Evolutionary conservation across 129 eudicot genomes (phyloP).

Genomic region (Ambrosia artemisiifolia): DNA sequence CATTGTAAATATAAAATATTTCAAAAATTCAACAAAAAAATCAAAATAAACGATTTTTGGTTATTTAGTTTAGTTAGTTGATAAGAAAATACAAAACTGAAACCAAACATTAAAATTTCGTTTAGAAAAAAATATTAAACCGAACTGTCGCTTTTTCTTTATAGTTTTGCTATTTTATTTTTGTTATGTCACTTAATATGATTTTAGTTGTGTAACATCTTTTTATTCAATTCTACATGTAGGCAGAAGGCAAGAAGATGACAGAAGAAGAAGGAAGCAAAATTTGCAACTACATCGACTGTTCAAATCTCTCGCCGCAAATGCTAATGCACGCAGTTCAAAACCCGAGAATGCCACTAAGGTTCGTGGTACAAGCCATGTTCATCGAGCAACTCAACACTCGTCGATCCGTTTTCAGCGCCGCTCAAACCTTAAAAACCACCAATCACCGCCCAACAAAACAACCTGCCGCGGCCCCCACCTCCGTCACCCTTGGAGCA

Average conservation of each 20-base stretch:
- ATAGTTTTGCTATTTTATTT: no score
- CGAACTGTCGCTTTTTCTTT: no score
- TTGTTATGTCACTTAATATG: no score
- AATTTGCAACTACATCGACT: slow-evolving; percentile 75
- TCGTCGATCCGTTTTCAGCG: slow-evolving; percentile 64
- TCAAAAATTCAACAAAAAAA: no score
- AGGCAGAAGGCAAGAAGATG: slow-evolving; percentile 49
- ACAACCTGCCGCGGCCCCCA: slow-evolving; percentile 1
- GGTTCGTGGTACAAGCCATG: slow-evolving; percentile 93
- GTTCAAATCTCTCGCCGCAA: slow-evolving; percentile 62
- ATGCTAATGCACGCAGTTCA: slow-evolving; percentile 84
- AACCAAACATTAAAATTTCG: no score
- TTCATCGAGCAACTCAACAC: slow-evolving; percentile 87
- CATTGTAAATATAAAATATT: no score
- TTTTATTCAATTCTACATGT: neutral
- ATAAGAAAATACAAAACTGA: no score
- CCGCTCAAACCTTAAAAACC: slow-evolving; percentile 32
- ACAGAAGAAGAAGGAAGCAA: slow-evolving; percentile 57
- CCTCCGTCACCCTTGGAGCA: slow-evolving; percentile 61
- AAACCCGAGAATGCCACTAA: slow-evolving; percentile 71
- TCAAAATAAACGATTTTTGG: no score
- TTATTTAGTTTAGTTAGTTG: no score
- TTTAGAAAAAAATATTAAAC: no score
- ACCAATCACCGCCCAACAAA: slow-evolving; percentile 15
- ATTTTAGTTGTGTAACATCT: no score